phyloP scores from a whole-genome alignment of 2,329 filamentous ascomycete species.

The Orbilia javanica region DNA sequence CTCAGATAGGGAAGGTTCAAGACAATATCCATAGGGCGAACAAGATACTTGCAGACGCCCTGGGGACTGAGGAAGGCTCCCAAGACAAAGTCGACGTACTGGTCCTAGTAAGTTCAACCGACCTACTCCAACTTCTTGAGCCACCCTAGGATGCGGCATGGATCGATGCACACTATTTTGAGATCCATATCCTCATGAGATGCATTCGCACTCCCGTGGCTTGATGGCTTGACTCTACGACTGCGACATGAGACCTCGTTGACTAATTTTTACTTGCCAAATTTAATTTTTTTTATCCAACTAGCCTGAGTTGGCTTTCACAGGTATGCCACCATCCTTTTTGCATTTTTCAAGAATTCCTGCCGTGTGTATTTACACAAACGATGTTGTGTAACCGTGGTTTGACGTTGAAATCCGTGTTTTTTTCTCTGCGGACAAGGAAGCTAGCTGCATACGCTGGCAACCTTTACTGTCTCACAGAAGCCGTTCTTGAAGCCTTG shows the following conservation, averaged over 20 bases:
- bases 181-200: conserved; percentile 3
- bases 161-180: conserved; percentile 10
- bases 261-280: conserved; percentile 8
- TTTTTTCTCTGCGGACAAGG: conserved; percentile 23
- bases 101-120: conserved; percentile 81
- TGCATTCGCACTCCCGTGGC: conserved; percentile 18
- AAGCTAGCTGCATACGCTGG: conserved; percentile 28
- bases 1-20: conserved; percentile 76
- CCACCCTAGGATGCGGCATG: conserved; percentile 40
- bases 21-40: conserved; percentile 79
- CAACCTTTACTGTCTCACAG: conserved; percentile 25
- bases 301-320: conserved; percentile 55
- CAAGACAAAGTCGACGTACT: conserved; percentile 80
- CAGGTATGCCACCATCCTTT: conserved; percentile 43
- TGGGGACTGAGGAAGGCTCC: conserved; percentile 66
- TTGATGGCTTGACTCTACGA: background rate
- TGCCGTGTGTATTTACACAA: conserved; percentile 33
- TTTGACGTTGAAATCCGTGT: conserved; percentile 22
- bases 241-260: conserved; percentile 32
- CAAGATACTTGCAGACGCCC: conserved; percentile 71
- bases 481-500: conserved; percentile 18
- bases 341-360: conserved; percentile 9
- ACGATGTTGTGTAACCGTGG: conserved; percentile 51
- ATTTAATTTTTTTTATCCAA: conserved; percentile 47
- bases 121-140: conserved; percentile 59